Percentiles rank a stretch among this genome's conserved stretches.
Conservation (phyloP, 23 red algal species). For the Cyanidium caldarium region DNA sequence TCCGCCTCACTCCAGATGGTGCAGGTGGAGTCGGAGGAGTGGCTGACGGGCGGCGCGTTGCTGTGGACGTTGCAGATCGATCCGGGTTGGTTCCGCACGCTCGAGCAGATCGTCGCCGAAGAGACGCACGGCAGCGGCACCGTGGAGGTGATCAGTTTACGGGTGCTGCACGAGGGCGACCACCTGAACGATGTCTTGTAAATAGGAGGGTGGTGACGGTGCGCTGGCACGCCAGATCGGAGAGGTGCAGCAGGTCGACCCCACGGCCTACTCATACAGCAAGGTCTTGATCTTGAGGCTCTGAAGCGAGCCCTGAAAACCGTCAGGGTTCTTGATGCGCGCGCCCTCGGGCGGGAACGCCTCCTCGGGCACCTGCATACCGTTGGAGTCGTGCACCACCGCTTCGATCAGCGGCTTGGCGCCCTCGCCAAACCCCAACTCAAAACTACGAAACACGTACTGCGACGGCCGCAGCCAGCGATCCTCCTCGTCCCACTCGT, state of each 20-base stretch:
- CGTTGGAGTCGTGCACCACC: background rate
- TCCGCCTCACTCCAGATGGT: background rate
- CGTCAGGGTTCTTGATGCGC: background rate
- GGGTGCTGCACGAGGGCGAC: conserved; percentile 12
- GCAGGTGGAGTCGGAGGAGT: background rate
- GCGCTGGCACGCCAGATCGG: too few relatives aligned
- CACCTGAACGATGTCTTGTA: too few relatives aligned
- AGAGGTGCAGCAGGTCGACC: too few relatives aligned
- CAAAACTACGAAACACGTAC: background rate
- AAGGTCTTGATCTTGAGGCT: background rate
- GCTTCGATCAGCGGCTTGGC: background rate
- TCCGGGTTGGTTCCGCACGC: conserved; percentile 13
- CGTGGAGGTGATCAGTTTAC: conserved; percentile 19
- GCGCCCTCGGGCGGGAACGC: background rate
- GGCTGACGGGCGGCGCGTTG: background rate
- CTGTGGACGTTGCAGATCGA: conserved; percentile 17
- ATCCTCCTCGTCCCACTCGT: background rate
- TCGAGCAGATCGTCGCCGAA: conserved; percentile 10
- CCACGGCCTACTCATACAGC: too few relatives aligned
- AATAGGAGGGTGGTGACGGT: too few relatives aligned
- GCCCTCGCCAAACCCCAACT: background rate
- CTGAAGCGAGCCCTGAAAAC: background rate
- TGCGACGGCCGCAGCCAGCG: background rate
- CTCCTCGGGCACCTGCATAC: background rate
- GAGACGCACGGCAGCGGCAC: conserved; percentile 7